These are phyloP conservation scores for Rhizophagus sp. DNA, from an alignment of 192 early-diverging fungal species.

Conservation along the genomic window DNA sequence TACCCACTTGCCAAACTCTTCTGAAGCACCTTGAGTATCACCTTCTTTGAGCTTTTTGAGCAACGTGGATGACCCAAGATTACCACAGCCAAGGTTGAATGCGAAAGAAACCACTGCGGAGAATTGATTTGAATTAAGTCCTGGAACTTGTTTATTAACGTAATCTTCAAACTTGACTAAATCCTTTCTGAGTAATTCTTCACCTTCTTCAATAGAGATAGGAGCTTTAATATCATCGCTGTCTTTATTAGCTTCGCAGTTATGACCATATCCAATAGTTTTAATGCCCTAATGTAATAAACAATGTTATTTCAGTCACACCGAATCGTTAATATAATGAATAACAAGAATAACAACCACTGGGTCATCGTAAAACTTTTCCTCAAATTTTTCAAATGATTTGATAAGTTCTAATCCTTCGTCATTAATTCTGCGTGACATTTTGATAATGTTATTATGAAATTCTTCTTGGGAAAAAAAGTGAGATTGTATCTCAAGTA, in stretches of 20 bases:
- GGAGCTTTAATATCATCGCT: neutral
- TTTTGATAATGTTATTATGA: too few relatives aligned
- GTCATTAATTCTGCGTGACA: too few relatives aligned
- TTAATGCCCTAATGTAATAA: neutral
- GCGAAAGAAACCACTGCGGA: neutral
- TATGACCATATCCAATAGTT: neutral
- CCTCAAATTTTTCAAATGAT: too few relatives aligned
- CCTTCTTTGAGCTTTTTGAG: neutral
- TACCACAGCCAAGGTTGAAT: neutral
- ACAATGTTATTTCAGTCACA: neutral
- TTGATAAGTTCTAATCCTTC: too few relatives aligned
- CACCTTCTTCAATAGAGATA: neutral
- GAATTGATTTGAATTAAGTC: neutral
- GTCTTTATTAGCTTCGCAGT: neutral
- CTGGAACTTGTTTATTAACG: neutral
- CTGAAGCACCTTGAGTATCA: neutral
- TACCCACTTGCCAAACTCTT: neutral
- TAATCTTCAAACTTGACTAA: neutral
- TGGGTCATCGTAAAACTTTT: neutral
- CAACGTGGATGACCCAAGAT: neutral
- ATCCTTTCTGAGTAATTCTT: neutral
- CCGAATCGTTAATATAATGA: neutral
- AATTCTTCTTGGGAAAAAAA: too few relatives aligned
- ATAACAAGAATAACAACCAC: neutral
- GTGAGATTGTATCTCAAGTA: too few relatives aligned